Evolutionary conservation across 1,139 yeast genomes (phyloP).

Genomic region (Eremothecium coryli): DNA sequence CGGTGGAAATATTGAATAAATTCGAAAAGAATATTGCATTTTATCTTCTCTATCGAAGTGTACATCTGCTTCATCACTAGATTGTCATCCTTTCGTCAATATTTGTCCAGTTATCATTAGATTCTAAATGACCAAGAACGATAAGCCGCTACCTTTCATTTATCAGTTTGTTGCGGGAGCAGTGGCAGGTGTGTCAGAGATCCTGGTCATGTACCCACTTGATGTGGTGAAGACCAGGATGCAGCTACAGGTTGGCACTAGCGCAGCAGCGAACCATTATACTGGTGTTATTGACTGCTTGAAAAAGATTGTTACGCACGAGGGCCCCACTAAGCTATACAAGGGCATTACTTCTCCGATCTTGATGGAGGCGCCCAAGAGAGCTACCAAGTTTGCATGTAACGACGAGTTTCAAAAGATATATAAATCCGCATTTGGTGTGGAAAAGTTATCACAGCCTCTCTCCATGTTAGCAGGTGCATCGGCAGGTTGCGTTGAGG

Average conservation of each 20-base stretch:
- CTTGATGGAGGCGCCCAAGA: slow-evolving; percentile 98
- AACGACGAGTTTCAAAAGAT: slow-evolving; percentile 94
- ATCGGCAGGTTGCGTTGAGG: slow-evolving; percentile 95
- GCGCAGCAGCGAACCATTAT: slow-evolving; percentile 41
- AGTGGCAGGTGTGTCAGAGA: slow-evolving; percentile 95
- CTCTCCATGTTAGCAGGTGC: slow-evolving; percentile 92
- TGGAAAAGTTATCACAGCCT: slow-evolving; percentile 63
- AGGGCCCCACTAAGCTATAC: slow-evolving; percentile 76
- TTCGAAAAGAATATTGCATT: no score
- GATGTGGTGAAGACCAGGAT: slow-evolving; percentile 98
- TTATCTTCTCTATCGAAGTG: no score
- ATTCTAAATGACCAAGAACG: no score
- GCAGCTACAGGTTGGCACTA: slow-evolving; percentile 63
- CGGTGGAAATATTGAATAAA: no score
- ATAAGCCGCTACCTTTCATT: slow-evolving; percentile 61
- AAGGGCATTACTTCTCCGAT: slow-evolving; percentile 94
- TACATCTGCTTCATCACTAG: no score
- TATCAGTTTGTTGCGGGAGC: slow-evolving; percentile 95
- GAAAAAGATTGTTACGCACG: slow-evolving; percentile 70
- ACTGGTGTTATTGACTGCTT: slow-evolving; percentile 79
- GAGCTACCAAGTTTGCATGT: slow-evolving; percentile 97
- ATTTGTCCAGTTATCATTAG: no score
- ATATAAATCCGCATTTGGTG: slow-evolving; percentile 65
- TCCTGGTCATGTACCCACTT: slow-evolving; percentile 93
- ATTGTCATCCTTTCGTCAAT: no score